These are phyloP conservation scores for Aspergillus floridensis DNA, from an alignment of 2,329 filamentous ascomycete species.

Conservation along the genomic window DNA sequence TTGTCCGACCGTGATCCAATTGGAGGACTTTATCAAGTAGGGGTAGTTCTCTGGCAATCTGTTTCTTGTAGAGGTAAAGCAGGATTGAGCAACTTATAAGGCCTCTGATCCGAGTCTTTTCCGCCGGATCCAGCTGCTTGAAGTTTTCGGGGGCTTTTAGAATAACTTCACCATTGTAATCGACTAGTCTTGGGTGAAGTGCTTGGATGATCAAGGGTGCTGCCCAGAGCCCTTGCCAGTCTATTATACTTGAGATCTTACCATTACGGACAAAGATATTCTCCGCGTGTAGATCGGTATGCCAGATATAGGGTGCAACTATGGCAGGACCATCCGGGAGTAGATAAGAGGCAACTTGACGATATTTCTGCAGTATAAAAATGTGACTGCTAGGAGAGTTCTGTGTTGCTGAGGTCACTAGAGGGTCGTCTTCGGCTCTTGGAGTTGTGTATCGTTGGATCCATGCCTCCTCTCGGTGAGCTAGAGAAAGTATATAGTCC, in stretches of 20 bases:
- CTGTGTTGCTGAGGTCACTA: slow-evolving; percentile 25
- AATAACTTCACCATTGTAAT: slow-evolving; percentile 27
- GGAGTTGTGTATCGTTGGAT: slow-evolving; percentile 29
- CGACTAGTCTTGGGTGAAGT: slow-evolving; percentile 21
- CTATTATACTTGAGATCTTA: slow-evolving; percentile 41
- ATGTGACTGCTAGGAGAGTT: slow-evolving; percentile 32
- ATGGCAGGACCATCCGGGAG: slow-evolving; percentile 25
- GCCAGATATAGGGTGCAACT: slow-evolving; percentile 36
- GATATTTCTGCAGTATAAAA: slow-evolving; percentile 33
- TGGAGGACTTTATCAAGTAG: slow-evolving; percentile 17
- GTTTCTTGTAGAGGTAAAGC: slow-evolving; percentile 22
- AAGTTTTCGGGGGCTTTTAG: slow-evolving; percentile 26
- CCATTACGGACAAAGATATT: slow-evolving; percentile 42
- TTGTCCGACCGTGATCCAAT: slow-evolving; percentile 18
- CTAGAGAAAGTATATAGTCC: slow-evolving; percentile 34
- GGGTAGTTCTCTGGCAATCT: slow-evolving; percentile 15
- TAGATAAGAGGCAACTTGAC: slow-evolving; percentile 31
- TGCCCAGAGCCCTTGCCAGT: slow-evolving; percentile 42
- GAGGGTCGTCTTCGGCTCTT: slow-evolving; percentile 20
- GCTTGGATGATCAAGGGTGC: slow-evolving; percentile 27
- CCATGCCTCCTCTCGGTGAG: slow-evolving; percentile 35
- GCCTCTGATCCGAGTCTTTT: slow-evolving; percentile 15
- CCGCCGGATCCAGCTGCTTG: slow-evolving; percentile 14
- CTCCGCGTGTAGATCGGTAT: slow-evolving; percentile 38
- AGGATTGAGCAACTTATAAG: slow-evolving; percentile 24